Conservation (phyloP, 2,329 filamentous ascomycete genomes). For the Leptoxyphium fumago region DNA sequence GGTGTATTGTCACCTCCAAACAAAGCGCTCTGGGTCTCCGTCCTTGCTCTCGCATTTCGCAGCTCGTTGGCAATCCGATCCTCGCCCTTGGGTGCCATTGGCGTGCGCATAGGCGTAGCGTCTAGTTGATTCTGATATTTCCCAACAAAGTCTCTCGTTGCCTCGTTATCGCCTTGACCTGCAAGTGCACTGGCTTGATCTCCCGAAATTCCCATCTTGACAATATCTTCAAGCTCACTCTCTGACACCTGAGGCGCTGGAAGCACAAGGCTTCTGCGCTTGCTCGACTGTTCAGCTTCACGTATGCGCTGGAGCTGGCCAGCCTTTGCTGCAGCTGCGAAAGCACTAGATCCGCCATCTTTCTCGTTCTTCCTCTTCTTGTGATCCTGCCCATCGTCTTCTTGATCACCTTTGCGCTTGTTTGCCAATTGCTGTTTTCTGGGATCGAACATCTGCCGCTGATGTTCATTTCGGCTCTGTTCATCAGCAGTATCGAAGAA, state of each 20-base stretch:
- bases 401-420: conserved; percentile 91
- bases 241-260: conserved; percentile 88
- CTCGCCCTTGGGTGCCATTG: conserved; percentile 78
- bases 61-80: conserved; percentile 96
- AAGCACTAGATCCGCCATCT: conserved; percentile 58
- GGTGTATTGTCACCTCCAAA: conserved; percentile 89
- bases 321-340: conserved; percentile 79
- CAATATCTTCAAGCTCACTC: conserved; percentile 85
- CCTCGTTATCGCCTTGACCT: conserved; percentile 64
- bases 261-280: conserved; percentile 66
- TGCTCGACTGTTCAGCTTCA: conserved; percentile 94
- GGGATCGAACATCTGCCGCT: conserved; percentile 77
- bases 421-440: conserved; percentile 79
- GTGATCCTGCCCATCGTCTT: conserved; percentile 52
- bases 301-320: conserved; percentile 88
- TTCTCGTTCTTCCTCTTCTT: conserved; percentile 87
- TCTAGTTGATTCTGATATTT: conserved; percentile 73
- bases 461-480: conserved; percentile 61
- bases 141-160: conserved; percentile 72
- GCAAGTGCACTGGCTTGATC: conserved; percentile 68
- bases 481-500: conserved; percentile 93
- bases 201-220: conserved; percentile 94
- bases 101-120: conserved; percentile 79
- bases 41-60: conserved; percentile 79
- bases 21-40: conserved; percentile 83